Evolutionary conservation across 1,284 basidiomycete genomes (phyloP).

Genomic region (Cryptococcus neoformans): DNA sequence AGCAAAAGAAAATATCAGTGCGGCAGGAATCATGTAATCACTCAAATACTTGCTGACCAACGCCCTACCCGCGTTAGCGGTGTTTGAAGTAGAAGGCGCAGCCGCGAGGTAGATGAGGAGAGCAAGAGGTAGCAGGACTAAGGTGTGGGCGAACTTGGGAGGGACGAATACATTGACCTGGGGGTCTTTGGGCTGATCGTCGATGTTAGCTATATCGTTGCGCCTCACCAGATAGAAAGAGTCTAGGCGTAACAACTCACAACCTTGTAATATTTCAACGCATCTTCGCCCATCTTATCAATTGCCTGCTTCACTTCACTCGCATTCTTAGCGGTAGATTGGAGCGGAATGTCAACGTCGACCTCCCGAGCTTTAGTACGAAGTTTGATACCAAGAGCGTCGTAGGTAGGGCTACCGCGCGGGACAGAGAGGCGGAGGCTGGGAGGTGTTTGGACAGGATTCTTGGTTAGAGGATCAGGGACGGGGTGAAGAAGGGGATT

Average conservation of each 20-base stretch:
- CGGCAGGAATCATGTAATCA: constrained; percentile 13
- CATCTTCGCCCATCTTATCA: constrained; percentile 10
- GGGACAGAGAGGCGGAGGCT: constrained; percentile 8
- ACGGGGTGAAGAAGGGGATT: constrained; percentile 10
- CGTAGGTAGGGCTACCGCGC: constrained; percentile 2
- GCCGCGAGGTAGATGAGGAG: constrained; percentile 8
- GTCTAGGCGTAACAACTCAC: constrained; percentile 8
- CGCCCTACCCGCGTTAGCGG: constrained; percentile 2
- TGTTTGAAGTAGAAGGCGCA: background rate
- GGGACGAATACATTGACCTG: constrained; percentile 5
- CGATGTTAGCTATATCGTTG: background rate
- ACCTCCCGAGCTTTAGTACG: constrained; percentile 7
- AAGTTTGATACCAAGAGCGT: constrained; percentile 10
- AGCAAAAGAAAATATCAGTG: constrained; percentile 17
- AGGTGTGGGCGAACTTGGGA: background rate
- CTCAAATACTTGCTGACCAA: constrained; percentile 17
- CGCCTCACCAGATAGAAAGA: background rate
- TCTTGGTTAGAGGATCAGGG: background rate
- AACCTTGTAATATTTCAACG: constrained; percentile 12
- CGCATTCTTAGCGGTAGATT: background rate
- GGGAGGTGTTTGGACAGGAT: background rate
- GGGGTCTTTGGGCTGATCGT: constrained; percentile 11
- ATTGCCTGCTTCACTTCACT: constrained; percentile 5
- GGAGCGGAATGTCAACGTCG: constrained; percentile 12
- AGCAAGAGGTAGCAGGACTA: constrained; percentile 4